phyloP scores from a whole-genome alignment of 1,284 basidiomycete genomes.

The Cryptococcus maquisensis region DNA sequence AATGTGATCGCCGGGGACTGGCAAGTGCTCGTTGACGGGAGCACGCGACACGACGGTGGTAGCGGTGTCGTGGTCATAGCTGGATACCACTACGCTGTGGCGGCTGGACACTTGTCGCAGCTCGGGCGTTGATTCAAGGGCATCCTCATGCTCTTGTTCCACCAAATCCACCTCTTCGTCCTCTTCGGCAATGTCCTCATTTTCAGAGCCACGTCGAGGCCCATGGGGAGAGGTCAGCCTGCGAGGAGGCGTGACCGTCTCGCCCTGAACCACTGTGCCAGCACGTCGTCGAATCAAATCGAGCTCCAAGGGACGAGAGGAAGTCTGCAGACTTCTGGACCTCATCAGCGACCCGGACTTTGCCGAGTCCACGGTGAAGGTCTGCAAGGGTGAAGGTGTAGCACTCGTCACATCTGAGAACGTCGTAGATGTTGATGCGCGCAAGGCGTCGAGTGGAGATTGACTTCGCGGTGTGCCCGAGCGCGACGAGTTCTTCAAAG shows the following conservation, averaged over 20 bases:
- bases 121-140: slow-evolving; percentile 5
- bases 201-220: background rate
- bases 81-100: slow-evolving; percentile 15
- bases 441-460: slow-evolving; percentile 7
- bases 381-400: slow-evolving; percentile 1
- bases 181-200: slow-evolving; percentile 16
- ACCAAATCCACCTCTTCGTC: slow-evolving; percentile 8
- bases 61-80: slow-evolving; percentile 2
- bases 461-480: slow-evolving; percentile 20
- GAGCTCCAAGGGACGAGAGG: background rate
- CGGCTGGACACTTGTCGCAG: slow-evolving; percentile 11
- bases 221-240: slow-evolving; percentile 2
- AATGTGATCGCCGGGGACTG: background rate
- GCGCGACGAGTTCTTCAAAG: slow-evolving; percentile 10
- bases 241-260: background rate
- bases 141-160: background rate
- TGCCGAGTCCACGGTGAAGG: slow-evolving; percentile 3
- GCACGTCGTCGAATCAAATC: slow-evolving; percentile 10
- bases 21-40: background rate
- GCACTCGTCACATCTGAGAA: slow-evolving; percentile 6
- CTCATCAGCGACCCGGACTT: slow-evolving; percentile 5
- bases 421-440: slow-evolving; percentile 1
- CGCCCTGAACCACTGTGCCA: slow-evolving; percentile 7
- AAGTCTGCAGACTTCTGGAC: background rate
- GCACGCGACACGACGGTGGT: background rate